Base-by-base conservation (phyloP, 257 asterid genomes). In the Handroanthus guayacan region DNA sequence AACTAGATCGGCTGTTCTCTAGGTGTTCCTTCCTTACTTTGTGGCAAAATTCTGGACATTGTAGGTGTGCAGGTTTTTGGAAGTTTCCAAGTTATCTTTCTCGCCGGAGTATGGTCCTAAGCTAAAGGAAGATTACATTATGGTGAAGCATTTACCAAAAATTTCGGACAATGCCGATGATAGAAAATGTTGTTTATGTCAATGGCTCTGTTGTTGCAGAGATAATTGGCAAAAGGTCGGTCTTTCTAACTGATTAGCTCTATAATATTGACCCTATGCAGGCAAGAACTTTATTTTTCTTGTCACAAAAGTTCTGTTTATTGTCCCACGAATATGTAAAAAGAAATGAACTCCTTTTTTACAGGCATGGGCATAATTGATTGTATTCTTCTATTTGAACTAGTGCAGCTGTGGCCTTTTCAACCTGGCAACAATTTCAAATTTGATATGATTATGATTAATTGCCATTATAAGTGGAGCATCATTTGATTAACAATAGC, bases 61-160 rank as follows among this genome's bases (percentile, higher is more conserved):
- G 73, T 75, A 95, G 99, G 99, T 91, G 48, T 95, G 99, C 87
- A 91, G 78, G 78, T 93, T 93, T 77, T 78, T 93, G 89, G 98
- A 91, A 82, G 98, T 93, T 83, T 93, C 98, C 50, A 90, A 78
- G 82, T 82, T 93, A 84, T 93, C 98, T 67, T 93, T 93, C 86
- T 86, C 91, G n/a, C 93, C 92, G 4, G 98, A 93, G 74, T 93
- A 93, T 84, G 98, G 97, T 62, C 98, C 98, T 72, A 93, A 91
- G 91, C 84, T 93, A 47, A 93, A 93, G 84, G 98, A 93, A 84
- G 98, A 91, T 47, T 93, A 83, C 78, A 81, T 93, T 72, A 84
- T 93, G 96, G 98, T 91, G 87, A 91, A 91, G 82, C 98, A 93
- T 84, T 87, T 93, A 72, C 94, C 98, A 36, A 79, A 83, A 70